These are phyloP conservation scores for Blastocystis sp. DNA, from an alignment of 352 stramenopile genomes.

Conservation along the genomic window DNA sequence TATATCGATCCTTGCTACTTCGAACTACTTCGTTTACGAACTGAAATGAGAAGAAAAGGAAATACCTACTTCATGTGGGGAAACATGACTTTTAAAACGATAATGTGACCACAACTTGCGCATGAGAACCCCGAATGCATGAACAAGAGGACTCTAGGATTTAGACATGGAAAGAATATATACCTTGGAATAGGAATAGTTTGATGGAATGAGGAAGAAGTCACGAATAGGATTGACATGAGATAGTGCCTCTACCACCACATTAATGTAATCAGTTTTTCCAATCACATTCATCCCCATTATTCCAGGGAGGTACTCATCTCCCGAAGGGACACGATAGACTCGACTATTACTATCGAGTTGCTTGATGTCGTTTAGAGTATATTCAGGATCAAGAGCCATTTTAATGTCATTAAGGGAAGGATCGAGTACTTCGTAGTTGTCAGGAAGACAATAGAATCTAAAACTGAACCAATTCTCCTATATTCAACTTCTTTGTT, in stretches of 20 bases:
- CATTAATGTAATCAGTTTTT: conserved; percentile 95
- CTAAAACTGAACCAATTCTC: conserved; percentile 71
- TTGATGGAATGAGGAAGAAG: conserved; percentile 85
- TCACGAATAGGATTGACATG: conserved; percentile 90
- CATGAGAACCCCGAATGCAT: conserved; percentile 90
- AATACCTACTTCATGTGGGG: conserved; percentile 83
- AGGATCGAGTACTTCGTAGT: conserved; percentile 94
- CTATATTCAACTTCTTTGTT: conserved; percentile 77
- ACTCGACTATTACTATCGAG: conserved; percentile 87
- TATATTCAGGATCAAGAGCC: conserved; percentile 87
- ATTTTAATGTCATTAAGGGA: conserved; percentile 89
- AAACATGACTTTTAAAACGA: conserved; percentile 96
- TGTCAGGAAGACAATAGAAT: conserved; percentile 93
- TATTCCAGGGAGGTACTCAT: conserved; percentile 93
- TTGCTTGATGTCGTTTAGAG: conserved; percentile 76
- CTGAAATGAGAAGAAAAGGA: not conserved
- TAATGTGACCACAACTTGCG: conserved; percentile 94
- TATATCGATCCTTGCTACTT: conserved; percentile 92
- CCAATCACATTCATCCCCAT: conserved; percentile 95
- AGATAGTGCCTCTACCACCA: conserved; percentile 89
- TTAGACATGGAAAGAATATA: not conserved
- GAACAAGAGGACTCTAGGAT: conserved; percentile 75
- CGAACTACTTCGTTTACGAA: conserved; percentile 79
- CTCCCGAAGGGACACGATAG: conserved; percentile 88
- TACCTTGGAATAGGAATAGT: conserved; percentile 67